Conservation (phyloP, 768 basidiomycete genomes). For the Symmetrospora coprosmae region DNA sequence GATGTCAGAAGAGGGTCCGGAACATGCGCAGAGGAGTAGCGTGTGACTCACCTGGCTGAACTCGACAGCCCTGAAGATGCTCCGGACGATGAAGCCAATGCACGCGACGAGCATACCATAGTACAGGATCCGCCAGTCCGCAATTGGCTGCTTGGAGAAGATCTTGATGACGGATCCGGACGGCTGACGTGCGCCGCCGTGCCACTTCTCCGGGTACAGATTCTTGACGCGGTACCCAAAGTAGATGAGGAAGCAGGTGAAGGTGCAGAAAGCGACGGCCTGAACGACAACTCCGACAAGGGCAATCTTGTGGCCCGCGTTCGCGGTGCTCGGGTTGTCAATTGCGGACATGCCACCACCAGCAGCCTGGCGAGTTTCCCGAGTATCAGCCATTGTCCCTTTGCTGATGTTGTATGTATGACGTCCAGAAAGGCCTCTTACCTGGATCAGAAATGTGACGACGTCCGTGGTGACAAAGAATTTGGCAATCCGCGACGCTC, state of each 20-base stretch:
- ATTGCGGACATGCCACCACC: background rate
- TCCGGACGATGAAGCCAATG: constrained; percentile 23
- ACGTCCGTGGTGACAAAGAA: constrained; percentile 24
- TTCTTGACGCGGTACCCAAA: constrained; percentile 22
- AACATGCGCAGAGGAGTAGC: too few relatives aligned
- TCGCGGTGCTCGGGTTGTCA: background rate
- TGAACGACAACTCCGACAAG: constrained; percentile 26
- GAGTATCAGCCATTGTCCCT: too few relatives aligned
- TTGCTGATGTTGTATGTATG: too few relatives aligned
- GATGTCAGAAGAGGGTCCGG: too few relatives aligned
- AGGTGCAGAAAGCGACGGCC: constrained; percentile 24
- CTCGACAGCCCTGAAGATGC: constrained; percentile 25
- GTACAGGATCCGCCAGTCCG: constrained; percentile 21
- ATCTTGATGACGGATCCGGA: background rate
- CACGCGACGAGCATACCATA: constrained; percentile 10
- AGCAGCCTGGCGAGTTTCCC: too few relatives aligned
- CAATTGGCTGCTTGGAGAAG: background rate
- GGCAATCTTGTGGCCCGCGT: constrained; percentile 19
- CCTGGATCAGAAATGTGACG: constrained; percentile 26
- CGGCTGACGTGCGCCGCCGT: background rate
- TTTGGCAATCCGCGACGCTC: constrained; percentile 3
- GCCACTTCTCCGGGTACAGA: background rate
- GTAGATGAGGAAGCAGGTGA: constrained; percentile 21
- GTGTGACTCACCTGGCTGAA: too few relatives aligned
- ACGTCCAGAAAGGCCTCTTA: constrained; percentile 8